Conservation (phyloP, 805 yeast species). For the Yamadazyma endophytica region DNA sequence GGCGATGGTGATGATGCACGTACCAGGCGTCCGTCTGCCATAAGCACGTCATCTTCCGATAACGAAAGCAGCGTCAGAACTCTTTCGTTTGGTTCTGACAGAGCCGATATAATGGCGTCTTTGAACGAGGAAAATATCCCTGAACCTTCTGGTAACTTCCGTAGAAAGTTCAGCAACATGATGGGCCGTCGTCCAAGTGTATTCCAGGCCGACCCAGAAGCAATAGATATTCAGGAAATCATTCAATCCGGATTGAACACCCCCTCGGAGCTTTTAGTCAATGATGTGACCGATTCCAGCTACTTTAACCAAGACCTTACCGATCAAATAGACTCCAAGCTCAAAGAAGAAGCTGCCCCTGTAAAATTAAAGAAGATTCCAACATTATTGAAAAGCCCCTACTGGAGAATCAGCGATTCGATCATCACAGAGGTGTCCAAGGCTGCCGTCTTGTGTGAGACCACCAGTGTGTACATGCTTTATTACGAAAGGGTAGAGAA, state of each 20-base stretch:
- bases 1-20: conserved; percentile 10
- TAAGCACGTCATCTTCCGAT: conserved; percentile 12
- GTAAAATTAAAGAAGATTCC: conserved; percentile 51
- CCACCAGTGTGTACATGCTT: conserved; percentile 77
- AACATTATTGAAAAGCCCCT: conserved; percentile 55
- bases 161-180: conserved; percentile 32
- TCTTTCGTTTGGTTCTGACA: conserved; percentile 7
- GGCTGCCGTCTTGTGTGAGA: conserved; percentile 60
- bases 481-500: conserved; percentile 63
- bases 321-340: conserved; percentile 8
- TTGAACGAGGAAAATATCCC: conserved; percentile 15
- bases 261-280: conserved; percentile 38
- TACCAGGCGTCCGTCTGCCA: conserved; percentile 6
- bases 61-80: conserved; percentile 6
- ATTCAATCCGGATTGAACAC: conserved; percentile 36
- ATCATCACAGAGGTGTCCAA: conserved; percentile 57
- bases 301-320: conserved; percentile 18
- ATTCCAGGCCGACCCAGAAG: conserved; percentile 34
- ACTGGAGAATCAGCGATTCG: conserved; percentile 85
- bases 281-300: conserved; percentile 22
- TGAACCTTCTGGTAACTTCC: conserved; percentile 24
- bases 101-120: conserved; percentile 9
- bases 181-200: conserved; percentile 41
- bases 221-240: conserved; percentile 33
- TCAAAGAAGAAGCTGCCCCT: conserved; percentile 9